phyloP scores from a whole-genome alignment of 1,139 yeast genomes.

The Zygoascus hellenicus region DNA sequence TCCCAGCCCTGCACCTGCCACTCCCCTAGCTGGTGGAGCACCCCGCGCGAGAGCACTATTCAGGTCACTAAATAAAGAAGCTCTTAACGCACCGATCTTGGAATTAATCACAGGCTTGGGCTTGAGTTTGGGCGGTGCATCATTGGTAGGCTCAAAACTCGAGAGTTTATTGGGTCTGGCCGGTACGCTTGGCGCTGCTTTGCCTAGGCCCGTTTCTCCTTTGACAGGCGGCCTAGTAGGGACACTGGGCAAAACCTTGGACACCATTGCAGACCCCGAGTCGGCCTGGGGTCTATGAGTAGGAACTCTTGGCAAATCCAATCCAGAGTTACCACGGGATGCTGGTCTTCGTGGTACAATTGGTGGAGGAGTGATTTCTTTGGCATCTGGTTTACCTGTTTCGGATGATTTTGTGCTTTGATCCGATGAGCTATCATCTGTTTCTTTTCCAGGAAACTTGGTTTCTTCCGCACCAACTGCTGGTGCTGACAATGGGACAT shows the following conservation, averaged over 20 bases:
- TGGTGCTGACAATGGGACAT: neutral
- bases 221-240: conserved; percentile 3
- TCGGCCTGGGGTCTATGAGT: conserved; percentile 1
- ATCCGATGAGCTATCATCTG: neutral
- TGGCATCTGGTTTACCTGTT: neutral
- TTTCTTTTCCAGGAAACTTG: neutral
- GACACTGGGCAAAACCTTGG: neutral
- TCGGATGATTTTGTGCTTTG: neutral
- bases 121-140: conserved; percentile 23
- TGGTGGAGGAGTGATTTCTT: neutral
- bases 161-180: conserved; percentile 15
- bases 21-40: conserved; percentile 27
- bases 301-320: conserved; percentile 6
- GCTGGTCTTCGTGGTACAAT: neutral
- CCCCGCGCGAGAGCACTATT: conserved; percentile 32
- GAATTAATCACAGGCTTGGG: conserved; percentile 20
- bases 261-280: neutral
- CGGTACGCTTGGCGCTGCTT: conserved; percentile 18
- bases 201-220: conserved; percentile 5
- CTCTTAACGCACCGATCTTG: conserved; percentile 30
- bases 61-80: conserved; percentile 33
- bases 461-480: neutral
- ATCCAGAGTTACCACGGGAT: neutral
- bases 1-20: conserved; percentile 15
- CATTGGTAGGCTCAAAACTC: conserved; percentile 14